Evolutionary conservation across 495 filamentous ascomycete species (phyloP).

Genomic region (Penicillium macrosclerotiorum): DNA sequence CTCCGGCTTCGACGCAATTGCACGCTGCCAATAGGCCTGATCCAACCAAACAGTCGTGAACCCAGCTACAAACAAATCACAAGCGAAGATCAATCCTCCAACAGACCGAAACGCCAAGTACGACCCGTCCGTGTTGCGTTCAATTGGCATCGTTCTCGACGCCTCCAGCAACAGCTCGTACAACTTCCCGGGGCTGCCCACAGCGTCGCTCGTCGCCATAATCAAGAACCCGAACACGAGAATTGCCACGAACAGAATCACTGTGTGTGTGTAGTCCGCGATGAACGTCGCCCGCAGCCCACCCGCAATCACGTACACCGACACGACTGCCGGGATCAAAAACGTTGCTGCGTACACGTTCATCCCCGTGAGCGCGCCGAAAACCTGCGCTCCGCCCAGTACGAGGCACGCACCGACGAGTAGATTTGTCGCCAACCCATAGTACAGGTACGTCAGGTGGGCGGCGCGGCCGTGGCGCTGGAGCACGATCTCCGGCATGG

Average conservation of each 20-base stretch:
- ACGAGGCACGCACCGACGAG: slow-evolving; percentile 41
- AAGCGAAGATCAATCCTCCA: slow-evolving; percentile 41
- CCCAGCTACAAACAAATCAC: slow-evolving; percentile 32
- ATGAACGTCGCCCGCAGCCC: slow-evolving; percentile 43
- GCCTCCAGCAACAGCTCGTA: slow-evolving; percentile 50
- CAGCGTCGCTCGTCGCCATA: slow-evolving; percentile 39
- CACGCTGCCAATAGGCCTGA: slow-evolving; percentile 49
- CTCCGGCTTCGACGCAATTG: slow-evolving; percentile 46
- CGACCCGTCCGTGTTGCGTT: slow-evolving; percentile 47
- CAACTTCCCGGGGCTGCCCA: slow-evolving; percentile 43
- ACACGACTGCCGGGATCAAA: slow-evolving; percentile 41
- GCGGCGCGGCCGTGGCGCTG: slow-evolving; percentile 34
- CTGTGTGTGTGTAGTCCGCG: slow-evolving; percentile 44
- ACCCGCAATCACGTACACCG: slow-evolving; percentile 42
- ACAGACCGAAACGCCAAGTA: slow-evolving; percentile 53
- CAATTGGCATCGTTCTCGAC: slow-evolving; percentile 41
- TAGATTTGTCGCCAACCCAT: slow-evolving; percentile 44
- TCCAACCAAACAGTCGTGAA: slow-evolving; percentile 44
- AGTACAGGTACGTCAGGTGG: slow-evolving; percentile 39
- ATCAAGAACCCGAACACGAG: slow-evolving; percentile 50
- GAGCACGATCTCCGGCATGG: slow-evolving; percentile 40
- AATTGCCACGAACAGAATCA: slow-evolving; percentile 46
- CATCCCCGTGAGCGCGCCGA: slow-evolving; percentile 45
- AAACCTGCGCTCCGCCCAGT: slow-evolving; percentile 40
- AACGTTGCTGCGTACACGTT: slow-evolving; percentile 44